phyloP scores from a whole-genome alignment of 495 filamentous ascomycete genomes.

The Neurospora sp. region DNA sequence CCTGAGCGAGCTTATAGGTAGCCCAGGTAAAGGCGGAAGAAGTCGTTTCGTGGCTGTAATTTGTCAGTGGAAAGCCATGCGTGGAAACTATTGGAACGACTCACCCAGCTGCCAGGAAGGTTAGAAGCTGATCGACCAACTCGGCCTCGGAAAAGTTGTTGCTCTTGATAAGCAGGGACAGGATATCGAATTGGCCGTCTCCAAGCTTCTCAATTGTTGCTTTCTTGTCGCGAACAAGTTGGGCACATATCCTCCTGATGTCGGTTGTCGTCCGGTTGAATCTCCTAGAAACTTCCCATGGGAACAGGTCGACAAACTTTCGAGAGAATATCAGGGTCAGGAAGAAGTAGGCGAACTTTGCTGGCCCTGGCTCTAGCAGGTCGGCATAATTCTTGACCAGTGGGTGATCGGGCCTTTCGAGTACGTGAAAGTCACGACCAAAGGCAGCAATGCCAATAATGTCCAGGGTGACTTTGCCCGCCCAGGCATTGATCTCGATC shows the following conservation, averaged over 20 bases:
- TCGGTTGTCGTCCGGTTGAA: conserved; percentile 40
- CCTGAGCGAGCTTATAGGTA: conserved; percentile 32
- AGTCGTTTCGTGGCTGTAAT: conserved; percentile 58
- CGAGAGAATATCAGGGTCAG: conserved; percentile 34
- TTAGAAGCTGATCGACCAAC: conserved; percentile 81
- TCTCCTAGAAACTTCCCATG: conserved; percentile 51
- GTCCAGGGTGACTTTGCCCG: conserved; percentile 64
- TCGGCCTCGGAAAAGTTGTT: conserved; percentile 67
- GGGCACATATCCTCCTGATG: conserved; percentile 50
- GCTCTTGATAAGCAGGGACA: conserved; percentile 65
- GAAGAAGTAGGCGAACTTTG: conserved; percentile 33
- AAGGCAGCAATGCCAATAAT: conserved; percentile 78
- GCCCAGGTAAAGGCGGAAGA: conserved; percentile 43
- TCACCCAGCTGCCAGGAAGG: conserved; percentile 61
- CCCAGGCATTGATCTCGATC: conserved; percentile 59
- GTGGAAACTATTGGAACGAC: not conserved
- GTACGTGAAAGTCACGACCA: conserved; percentile 62
- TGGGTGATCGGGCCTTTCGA: conserved; percentile 50
- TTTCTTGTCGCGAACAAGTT: conserved; percentile 57
- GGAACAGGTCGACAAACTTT: conserved; percentile 42
- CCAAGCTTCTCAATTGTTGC: conserved; percentile 43
- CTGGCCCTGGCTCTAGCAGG: conserved; percentile 36
- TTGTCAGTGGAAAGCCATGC: not conserved
- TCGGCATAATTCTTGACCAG: conserved; percentile 55
- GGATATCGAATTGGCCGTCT: conserved; percentile 54